Base-by-base conservation (phyloP, 768 basidiomycete species). In the Cystobasidium tubakii region DNA sequence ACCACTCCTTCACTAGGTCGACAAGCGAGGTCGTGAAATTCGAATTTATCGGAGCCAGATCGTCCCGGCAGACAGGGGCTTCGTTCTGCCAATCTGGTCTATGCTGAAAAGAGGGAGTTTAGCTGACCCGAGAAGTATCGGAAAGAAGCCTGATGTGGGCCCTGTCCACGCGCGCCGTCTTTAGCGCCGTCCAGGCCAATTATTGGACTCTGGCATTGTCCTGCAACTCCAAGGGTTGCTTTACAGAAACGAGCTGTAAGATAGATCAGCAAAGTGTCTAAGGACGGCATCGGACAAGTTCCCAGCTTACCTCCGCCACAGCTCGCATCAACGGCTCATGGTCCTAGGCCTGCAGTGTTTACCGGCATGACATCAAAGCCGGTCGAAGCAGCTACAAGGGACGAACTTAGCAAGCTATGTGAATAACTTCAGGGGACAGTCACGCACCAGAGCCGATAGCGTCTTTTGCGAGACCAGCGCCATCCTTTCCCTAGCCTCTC, bases 321-420 rank as follows among this genome's bases (percentile, higher is more conserved):
- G 96, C 95, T 21, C 93, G 87, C 96, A 99, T 99, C 76, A 99
- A 82, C 0, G 96, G 96, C 89, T 98, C 96, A 81, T 98, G 98
- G 81, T 98, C 96, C 81, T 99, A 96, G 86, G 0, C 96, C 96
- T 23, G 96, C 96, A 0, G 96, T 98, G 81, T 99, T 96, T 78
- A 99, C 92, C 55, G 98, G 84, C 6, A 99, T 95, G 27, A 98
- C 93, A 78, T 99, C 96, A 80, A 96, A 97, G 75, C 88, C 87
- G 75, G 90, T 89, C 77, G 94, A 91, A 77, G 88, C 89, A 36
- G 87, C 94, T 96, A 79, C 7, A 50, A n/a, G n/a, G n/a, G 21
- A 66, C 69, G 67, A 62, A 15, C 34, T 53, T 34, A 67, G 50
- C 27, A 9, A 57, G 33, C 29, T 21, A 10, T 42, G 19, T n/a